phyloP scores from a whole-genome alignment of 31 red algal genomes.

The Asparagopsis taxiformis region DNA sequence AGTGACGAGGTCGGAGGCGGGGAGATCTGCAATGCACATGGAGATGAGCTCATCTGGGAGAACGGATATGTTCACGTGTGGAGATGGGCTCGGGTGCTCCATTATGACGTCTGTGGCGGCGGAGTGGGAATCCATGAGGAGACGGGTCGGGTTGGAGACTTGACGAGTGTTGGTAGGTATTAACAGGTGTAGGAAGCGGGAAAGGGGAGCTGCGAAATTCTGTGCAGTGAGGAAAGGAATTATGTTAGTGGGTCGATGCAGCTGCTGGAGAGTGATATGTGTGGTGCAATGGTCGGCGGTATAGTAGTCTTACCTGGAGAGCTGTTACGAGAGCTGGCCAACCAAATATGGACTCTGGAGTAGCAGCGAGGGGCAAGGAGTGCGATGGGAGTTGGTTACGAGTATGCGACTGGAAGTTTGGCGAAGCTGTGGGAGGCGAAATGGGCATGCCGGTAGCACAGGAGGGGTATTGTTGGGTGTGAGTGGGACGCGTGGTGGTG shows the following conservation, averaged over 20 bases:
- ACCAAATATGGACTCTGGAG: conserved; percentile 33
- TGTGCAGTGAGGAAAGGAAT: background rate
- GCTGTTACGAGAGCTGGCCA: conserved; percentile 42
- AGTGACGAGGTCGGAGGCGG: conserved; percentile 60
- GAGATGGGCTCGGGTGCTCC: background rate
- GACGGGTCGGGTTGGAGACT: background rate
- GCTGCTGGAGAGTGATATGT: no score
- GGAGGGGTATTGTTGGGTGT: no score
- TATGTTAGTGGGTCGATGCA: no score
- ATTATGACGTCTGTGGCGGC: background rate
- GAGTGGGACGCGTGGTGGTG: no score
- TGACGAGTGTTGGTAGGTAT: background rate
- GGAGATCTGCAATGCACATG: conserved; percentile 53
- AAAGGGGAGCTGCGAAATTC: background rate
- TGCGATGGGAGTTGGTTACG: conserved; percentile 1
- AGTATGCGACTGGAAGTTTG: background rate
- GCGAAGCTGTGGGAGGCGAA: background rate
- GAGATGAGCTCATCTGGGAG: conserved; percentile 84
- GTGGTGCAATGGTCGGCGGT: no score
- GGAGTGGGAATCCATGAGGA: background rate
- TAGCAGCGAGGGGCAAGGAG: background rate
- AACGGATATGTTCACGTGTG: conserved; percentile 26
- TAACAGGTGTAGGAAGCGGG: background rate
- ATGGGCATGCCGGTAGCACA: background rate
- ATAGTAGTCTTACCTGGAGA: conserved; percentile 53